A percentile compares a stretch with the other conserved stretches of the same genome.
Conservation (phyloP, 371 early-diverging fungal genomes). For the Mortierella sp. region DNA sequence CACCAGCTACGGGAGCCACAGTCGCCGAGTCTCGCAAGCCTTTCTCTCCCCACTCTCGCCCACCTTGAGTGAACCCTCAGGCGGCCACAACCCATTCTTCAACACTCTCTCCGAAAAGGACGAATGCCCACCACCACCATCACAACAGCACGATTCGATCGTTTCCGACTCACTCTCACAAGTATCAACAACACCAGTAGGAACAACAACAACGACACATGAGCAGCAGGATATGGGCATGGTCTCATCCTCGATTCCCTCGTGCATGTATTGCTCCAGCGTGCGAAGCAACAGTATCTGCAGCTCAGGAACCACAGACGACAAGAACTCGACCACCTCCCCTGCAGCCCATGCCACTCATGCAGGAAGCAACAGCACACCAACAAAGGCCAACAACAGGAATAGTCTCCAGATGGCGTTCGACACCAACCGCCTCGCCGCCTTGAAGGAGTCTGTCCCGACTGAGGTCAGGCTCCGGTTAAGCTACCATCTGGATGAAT, state of each 20-base stretch:
- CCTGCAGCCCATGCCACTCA: not conserved
- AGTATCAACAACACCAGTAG: not conserved
- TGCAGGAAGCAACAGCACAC: not conserved
- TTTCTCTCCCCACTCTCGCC: slow-evolving; percentile 45
- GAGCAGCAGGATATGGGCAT: slow-evolving; percentile 31
- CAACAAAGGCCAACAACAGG: not conserved
- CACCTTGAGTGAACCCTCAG: slow-evolving; percentile 28
- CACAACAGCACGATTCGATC: not conserved
- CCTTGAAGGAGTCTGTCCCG: slow-evolving; percentile 32
- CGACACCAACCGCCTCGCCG: slow-evolving; percentile 25
- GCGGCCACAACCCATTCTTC: slow-evolving; percentile 31
- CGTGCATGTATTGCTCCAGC: slow-evolving; percentile 41
- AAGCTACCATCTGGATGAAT: slow-evolving; percentile 54
- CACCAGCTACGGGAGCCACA: slow-evolving; percentile 38
- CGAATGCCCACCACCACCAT: slow-evolving; percentile 2
- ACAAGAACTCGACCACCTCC: not conserved
- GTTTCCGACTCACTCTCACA: not conserved
- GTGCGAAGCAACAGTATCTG: slow-evolving; percentile 47
- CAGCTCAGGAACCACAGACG: slow-evolving; percentile 29
- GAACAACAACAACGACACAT: not conserved
- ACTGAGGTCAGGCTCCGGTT: slow-evolving; percentile 36
- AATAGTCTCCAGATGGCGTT: slow-evolving; percentile 18
- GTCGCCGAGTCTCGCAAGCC: slow-evolving; percentile 50
- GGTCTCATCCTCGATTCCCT: slow-evolving; percentile 24
- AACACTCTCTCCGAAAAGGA: slow-evolving; percentile 27